Evolutionary conservation across 73 alveolate species (phyloP).

Genomic region (Paraurostyla sp.): DNA sequence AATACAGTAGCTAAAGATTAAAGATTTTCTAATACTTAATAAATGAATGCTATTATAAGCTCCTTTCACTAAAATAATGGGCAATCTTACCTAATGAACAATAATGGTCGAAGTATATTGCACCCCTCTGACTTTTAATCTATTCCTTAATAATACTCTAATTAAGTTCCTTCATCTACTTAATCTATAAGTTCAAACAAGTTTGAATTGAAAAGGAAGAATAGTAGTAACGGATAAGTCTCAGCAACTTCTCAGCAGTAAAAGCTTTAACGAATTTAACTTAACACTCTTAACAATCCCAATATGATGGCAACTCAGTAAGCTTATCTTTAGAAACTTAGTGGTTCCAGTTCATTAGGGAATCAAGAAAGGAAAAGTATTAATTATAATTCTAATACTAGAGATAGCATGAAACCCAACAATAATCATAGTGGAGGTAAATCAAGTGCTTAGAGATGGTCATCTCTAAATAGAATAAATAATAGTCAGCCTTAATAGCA

Average conservation of each 20-base stretch:
- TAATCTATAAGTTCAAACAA: not conserved
- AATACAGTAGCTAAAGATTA: not conserved
- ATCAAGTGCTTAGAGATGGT: conserved; percentile 1
- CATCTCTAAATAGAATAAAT: not conserved
- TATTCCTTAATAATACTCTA: too few species aligned
- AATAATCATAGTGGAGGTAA: too few species aligned
- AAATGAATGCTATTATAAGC: not conserved
- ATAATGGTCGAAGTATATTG: too few species aligned
- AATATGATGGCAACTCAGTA: not conserved
- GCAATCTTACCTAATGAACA: not conserved
- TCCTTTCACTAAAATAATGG: not conserved
- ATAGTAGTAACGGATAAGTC: not conserved
- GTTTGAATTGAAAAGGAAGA: not conserved
- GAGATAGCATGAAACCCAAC: too few species aligned
- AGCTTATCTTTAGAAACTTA: not conserved
- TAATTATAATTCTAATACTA: not conserved
- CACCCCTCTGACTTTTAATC: too few species aligned
- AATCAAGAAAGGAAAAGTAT: not conserved
- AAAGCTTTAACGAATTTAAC: not conserved
- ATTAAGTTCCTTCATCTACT: too few species aligned
- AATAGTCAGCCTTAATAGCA: too few species aligned
- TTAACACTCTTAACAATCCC: not conserved
- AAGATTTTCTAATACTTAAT: not conserved
- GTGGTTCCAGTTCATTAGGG: not conserved
- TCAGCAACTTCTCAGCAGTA: not conserved